Base-by-base conservation (phyloP, 768 basidiomycete species). In the Termitomyces sp. region DNA sequence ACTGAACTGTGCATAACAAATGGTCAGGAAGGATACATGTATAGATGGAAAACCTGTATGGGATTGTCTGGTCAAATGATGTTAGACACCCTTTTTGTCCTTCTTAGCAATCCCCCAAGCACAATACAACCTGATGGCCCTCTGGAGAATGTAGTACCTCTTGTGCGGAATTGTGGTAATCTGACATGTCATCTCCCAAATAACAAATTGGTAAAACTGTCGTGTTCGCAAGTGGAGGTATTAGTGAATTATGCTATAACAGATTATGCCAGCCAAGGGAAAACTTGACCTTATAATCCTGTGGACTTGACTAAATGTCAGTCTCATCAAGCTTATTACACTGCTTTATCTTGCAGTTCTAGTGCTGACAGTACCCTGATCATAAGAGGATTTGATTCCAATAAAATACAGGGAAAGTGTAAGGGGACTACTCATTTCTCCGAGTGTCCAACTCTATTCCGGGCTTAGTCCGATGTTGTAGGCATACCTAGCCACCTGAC, bases 281-380 rank as follows among this genome's bases (percentile, higher is more conserved):
- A 46, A 18, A 46, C 29, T 18, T 5, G n/a, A 1, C 29, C 45
- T 2, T 12, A 32, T 32, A 46, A 46, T 32, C 45, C 27, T 32
- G 45, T 46, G 2, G 42, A 58, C 22, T 25, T 58, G 13, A 15
- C 4, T 3, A 54, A 56, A 3, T 64, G 60, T 13, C 38, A 27
- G 3, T 35, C 46, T 18, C 63, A 63, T 48, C 64, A 66, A 52
- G 57, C 63, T 3, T 62, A 59, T 29, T 73, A 73, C 39, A 70
- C 68, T 1, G 56, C 57, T 18, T 42, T 74, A 0, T 74, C 70
- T 3, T 29, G 67, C 18, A 65, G 68, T 42, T 15, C 67, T 0
- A 59, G 53, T 35, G 70, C 69, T 6, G 52, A 16, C 10, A 66
- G 65, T 13, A 74, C 71, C 5, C 22, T 70, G 0, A 66, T 76